A percentile compares a stretch with the other conserved stretches of the same genome.
Conservation (phyloP, 2,329 filamentous ascomycete genomes). For the Clarireedia monteithiana region DNA sequence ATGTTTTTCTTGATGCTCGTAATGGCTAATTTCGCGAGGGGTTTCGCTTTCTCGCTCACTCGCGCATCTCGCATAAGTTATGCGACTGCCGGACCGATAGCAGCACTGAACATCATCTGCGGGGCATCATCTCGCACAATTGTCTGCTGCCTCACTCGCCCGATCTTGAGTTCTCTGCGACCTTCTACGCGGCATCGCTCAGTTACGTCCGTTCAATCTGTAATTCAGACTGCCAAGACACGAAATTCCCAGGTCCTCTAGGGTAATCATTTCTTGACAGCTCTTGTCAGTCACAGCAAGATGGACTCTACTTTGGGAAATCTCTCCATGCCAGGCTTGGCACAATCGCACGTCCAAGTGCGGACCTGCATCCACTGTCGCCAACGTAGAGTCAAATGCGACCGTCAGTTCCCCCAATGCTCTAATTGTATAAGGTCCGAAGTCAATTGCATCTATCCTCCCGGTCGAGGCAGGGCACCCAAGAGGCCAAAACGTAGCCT, state of each 20-base stretch:
- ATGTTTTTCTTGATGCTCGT: not conserved
- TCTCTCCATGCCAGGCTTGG: not conserved
- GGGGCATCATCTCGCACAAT: not conserved
- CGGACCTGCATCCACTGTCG: not conserved
- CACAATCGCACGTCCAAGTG: not conserved
- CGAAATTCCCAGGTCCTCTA: not conserved
- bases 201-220: not conserved
- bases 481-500: not conserved
- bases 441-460: not conserved
- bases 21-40: not conserved
- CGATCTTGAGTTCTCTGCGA: not conserved
- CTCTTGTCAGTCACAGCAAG: not conserved
- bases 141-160: not conserved
- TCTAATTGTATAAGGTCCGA: not conserved
- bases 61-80: not conserved
- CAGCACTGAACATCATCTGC: not conserved
- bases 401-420: not conserved
- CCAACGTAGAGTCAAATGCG: not conserved
- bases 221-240: not conserved
- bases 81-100: not conserved
- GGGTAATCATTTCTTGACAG: not conserved
- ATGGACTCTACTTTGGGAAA: not conserved
- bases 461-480: not conserved
- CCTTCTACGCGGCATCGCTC: not conserved
- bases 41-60: not conserved